Evolutionary conservation across 768 basidiomycete species (phyloP).

Genomic region (Hericium rajendrae): DNA sequence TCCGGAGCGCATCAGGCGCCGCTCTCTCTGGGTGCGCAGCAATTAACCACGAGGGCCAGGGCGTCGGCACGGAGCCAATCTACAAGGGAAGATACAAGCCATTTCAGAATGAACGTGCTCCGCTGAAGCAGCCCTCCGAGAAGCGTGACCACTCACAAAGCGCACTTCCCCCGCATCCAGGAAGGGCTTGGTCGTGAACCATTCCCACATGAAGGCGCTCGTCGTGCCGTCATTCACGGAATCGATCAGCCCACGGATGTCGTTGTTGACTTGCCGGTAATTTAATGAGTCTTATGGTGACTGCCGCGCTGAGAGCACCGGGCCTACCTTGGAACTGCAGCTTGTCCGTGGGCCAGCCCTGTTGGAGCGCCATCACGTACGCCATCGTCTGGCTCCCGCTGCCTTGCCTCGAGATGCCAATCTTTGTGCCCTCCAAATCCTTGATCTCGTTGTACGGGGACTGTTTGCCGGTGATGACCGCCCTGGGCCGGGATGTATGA

Average conservation of each 20-base stretch:
- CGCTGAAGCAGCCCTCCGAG: neutral
- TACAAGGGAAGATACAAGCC: constrained; percentile 18
- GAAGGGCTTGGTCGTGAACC: constrained; percentile 83
- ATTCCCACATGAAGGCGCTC: constrained; percentile 92
- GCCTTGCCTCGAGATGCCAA: constrained; percentile 85
- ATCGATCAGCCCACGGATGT: constrained; percentile 70
- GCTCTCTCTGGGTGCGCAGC: constrained; percentile 75
- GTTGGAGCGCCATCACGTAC: constrained; percentile 83
- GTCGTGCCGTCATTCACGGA: constrained; percentile 86
- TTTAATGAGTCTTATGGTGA: neutral
- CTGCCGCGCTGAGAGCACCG: neutral
- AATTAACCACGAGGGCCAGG: constrained; percentile 97
- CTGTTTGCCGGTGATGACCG: constrained; percentile 80
- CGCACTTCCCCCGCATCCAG: constrained; percentile 70
- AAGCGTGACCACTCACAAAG: constrained; percentile 48
- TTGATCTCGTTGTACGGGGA: constrained; percentile 59
- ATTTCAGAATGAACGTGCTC: neutral
- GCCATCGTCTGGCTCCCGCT: constrained; percentile 96
- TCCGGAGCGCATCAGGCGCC: constrained; percentile 33
- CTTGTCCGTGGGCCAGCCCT: constrained; percentile 62
- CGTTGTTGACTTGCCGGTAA: constrained; percentile 53
- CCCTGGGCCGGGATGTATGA: constrained; percentile 39
- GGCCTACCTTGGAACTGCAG: constrained; percentile 62
- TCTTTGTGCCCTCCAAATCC: constrained; percentile 69
- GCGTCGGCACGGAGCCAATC: constrained; percentile 83